Conservation (phyloP, 2,329 filamentous ascomycete genomes). For the Furcasterigmium furcatum region DNA sequence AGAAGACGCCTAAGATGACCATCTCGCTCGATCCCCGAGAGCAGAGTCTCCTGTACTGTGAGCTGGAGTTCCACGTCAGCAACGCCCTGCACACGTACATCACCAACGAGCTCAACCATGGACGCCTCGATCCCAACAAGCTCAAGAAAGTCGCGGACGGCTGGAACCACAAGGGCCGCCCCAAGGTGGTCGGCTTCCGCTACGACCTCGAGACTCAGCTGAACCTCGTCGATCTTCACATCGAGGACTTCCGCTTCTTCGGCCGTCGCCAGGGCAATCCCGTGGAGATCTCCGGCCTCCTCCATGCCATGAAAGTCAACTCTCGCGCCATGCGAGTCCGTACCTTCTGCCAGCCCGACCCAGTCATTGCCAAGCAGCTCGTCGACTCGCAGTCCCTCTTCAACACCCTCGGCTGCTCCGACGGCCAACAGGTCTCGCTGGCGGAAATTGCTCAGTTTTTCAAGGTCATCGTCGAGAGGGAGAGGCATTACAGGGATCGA, state of each 20-base stretch:
- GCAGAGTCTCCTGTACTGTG: constrained; percentile 56
- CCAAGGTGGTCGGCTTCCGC: constrained; percentile 53
- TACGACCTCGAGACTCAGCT: constrained; percentile 60
- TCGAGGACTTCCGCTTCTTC: constrained; percentile 52
- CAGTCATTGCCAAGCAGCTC: constrained; percentile 55
- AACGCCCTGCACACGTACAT: constrained; percentile 50
- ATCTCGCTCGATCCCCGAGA: constrained; percentile 54
- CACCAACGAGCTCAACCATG: constrained; percentile 48
- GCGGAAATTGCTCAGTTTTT: constrained; percentile 52
- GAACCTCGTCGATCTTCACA: constrained; percentile 48
- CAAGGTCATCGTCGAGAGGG: constrained; percentile 47
- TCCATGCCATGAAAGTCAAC: constrained; percentile 50
- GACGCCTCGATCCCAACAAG: constrained; percentile 48
- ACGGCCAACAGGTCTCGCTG: constrained; percentile 40
- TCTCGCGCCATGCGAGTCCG: constrained; percentile 49
- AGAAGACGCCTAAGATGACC: constrained; percentile 25
- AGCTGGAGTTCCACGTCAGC: constrained; percentile 54
- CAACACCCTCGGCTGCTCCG: constrained; percentile 42
- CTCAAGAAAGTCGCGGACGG: constrained; percentile 47
- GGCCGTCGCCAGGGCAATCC: constrained; percentile 40
- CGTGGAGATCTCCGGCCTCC: constrained; percentile 40
- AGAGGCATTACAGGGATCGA: constrained; percentile 24
- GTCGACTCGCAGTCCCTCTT: constrained; percentile 49
- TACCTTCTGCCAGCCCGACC: constrained; percentile 56
- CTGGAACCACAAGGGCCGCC: constrained; percentile 51